Conservation (phyloP, 257 asterid genomes). For the Nicotiana sylvestris region DNA sequence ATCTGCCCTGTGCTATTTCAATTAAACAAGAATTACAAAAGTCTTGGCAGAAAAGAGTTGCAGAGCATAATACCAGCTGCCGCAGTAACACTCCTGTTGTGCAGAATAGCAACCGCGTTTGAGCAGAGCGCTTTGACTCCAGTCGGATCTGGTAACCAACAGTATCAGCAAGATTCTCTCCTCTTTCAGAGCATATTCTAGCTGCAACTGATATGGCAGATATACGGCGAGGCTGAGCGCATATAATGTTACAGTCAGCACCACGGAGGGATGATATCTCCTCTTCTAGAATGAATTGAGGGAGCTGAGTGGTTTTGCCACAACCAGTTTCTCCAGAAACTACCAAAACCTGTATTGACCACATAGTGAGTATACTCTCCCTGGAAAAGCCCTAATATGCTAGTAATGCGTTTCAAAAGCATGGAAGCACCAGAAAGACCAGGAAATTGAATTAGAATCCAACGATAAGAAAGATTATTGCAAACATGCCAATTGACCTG, state of each 20-base stretch:
- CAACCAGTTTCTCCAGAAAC: slow-evolving; percentile 99
- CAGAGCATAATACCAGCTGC: slow-evolving; percentile 55
- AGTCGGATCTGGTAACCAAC: slow-evolving; percentile 94
- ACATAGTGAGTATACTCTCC: background rate
- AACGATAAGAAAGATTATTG: background rate
- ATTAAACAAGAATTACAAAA: slow-evolving; percentile 13
- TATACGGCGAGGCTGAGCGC: slow-evolving; percentile 97
- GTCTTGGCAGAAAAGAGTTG: background rate
- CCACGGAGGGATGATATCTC: slow-evolving; percentile 79
- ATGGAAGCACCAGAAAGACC: background rate
- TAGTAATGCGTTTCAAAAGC: background rate
- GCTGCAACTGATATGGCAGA: slow-evolving; percentile 97
- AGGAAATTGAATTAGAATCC: background rate
- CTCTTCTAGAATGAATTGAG: slow-evolving; percentile 91
- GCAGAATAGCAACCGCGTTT: slow-evolving; percentile 88
- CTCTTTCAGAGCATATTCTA: slow-evolving; percentile 88
- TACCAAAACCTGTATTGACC: slow-evolving; percentile 63
- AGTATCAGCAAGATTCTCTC: slow-evolving; percentile 87
- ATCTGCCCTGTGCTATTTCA: background rate
- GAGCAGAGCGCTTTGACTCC: slow-evolving; percentile 76
- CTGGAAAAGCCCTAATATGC: background rate
- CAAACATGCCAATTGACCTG: background rate
- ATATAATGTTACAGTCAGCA: slow-evolving; percentile 75
- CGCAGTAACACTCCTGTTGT: slow-evolving; percentile 94
- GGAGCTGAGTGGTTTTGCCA: slow-evolving; percentile 98